Conservation (phyloP, 208 protist species). For the Baffinella frigidus region DNA sequence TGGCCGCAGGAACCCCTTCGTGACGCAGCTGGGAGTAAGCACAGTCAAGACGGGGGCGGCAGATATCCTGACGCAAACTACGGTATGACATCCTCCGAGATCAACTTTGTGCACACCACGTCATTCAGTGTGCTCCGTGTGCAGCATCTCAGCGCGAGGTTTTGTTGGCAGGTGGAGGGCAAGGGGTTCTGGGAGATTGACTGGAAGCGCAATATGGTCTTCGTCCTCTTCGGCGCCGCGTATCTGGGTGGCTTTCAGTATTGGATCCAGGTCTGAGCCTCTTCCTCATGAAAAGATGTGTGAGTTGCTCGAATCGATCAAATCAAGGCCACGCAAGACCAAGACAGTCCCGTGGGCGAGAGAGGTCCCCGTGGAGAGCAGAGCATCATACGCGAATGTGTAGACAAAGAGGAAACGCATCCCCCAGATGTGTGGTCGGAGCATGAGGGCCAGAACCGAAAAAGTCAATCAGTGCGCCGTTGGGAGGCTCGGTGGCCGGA, state of each 20-base stretch:
- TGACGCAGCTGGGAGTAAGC: constrained; percentile 23
- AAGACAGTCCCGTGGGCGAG: no score
- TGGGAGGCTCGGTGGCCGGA: no score
- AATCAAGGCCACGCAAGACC: no score
- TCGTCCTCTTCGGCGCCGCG: constrained; percentile 22
- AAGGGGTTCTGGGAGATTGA: constrained; percentile 20
- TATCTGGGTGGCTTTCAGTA: constrained; percentile 54
- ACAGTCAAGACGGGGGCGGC: constrained; percentile 53
- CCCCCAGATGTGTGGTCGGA: no score
- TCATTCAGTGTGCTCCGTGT: background rate
- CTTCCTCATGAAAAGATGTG: no score
- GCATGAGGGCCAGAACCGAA: no score
- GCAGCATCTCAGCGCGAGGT: background rate
- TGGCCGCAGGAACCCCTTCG: constrained; percentile 28
- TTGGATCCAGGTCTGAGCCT: constrained; percentile 54
- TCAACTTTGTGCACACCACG: background rate
- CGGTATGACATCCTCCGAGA: background rate
- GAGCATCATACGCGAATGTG: no score
- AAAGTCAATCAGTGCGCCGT: no score
- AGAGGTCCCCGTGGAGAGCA: no score
- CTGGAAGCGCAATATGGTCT: constrained; percentile 15
- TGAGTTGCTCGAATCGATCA: no score
- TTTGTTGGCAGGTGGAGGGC: background rate
- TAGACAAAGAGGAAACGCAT: no score
- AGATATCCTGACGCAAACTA: constrained; percentile 38